Evolutionary conservation across 306 rosid genomes (phyloP).

Genomic region (Sesbania bispinosa): DNA sequence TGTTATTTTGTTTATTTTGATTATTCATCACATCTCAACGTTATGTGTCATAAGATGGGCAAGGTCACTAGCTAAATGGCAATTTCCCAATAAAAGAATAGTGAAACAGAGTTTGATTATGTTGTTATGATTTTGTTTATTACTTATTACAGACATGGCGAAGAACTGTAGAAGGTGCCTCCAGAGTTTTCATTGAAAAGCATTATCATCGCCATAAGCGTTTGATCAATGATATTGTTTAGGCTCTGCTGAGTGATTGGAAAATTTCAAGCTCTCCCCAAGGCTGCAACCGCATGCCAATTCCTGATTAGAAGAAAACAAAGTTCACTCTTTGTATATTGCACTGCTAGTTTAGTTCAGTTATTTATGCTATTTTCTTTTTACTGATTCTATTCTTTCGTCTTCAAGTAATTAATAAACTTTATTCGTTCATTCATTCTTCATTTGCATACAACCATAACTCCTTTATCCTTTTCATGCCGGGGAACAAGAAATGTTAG

Average conservation of each 20-base stretch:
- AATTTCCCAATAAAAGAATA: no score
- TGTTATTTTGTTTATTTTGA: no score
- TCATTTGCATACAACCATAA: no score
- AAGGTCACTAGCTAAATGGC: no score
- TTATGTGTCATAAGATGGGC: no score
- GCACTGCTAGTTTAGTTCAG: background rate
- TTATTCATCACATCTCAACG: no score
- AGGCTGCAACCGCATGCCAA: no score
- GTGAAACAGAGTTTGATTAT: no score
- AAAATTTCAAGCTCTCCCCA: background rate
- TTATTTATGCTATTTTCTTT: background rate
- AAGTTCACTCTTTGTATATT: conserved; percentile 17
- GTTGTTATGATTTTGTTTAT: background rate
- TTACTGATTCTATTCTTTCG: conserved; percentile 22
- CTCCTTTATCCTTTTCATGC: no score
- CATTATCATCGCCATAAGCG: conserved; percentile 83
- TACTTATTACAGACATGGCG: conserved; percentile 69
- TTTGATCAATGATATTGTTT: conserved; percentile 68
- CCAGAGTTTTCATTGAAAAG: conserved; percentile 75
- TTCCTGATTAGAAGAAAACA: background rate
- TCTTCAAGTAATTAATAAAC: conserved; percentile 5
- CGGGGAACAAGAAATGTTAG: no score
- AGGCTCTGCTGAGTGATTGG: conserved; percentile 4
- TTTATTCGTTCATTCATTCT: background rate
- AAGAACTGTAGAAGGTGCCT: conserved; percentile 76